Percentiles rank a stretch among this genome's conserved stretches.
phyloP scores from a whole-genome alignment of 2,329 filamentous ascomycete genomes.

The Botryotinia narcissicola region DNA sequence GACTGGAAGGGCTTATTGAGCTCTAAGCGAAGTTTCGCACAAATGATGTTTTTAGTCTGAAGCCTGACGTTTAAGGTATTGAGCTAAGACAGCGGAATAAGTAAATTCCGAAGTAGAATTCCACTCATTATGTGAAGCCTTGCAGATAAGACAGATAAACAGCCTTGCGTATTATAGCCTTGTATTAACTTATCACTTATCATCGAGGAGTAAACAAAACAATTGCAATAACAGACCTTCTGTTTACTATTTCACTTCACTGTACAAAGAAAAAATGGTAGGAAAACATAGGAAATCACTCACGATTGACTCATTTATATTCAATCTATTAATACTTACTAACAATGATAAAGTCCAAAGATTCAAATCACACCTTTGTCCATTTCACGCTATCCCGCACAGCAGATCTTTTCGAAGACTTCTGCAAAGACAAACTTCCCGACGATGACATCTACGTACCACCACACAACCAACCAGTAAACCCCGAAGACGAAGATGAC shows the following conservation, averaged over 20 bases:
- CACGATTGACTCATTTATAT: background rate
- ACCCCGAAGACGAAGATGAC: slow-evolving; percentile 86
- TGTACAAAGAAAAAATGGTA: slow-evolving; percentile 8
- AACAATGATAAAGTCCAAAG: slow-evolving; percentile 49
- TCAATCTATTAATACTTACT: background rate
- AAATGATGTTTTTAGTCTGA: slow-evolving; percentile 6
- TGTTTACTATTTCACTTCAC: background rate
- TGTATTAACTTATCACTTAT: background rate
- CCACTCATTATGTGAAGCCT: background rate
- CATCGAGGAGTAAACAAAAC: background rate
- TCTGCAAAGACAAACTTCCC: slow-evolving; percentile 68
- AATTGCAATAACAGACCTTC: background rate
- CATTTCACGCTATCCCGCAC: slow-evolving; percentile 71
- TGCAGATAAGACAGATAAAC: background rate
- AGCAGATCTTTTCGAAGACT: slow-evolving; percentile 77
- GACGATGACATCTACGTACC: slow-evolving; percentile 81
- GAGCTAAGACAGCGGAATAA: fast-evolving
- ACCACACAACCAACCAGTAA: slow-evolving; percentile 74
- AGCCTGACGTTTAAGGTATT: background rate
- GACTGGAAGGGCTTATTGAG: slow-evolving; percentile 16
- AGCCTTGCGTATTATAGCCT: background rate
- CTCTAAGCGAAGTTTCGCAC: slow-evolving; percentile 19
- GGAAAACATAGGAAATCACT: background rate
- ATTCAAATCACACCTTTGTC: slow-evolving; percentile 71
- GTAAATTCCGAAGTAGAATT: background rate